Evolutionary conservation across 768 basidiomycete species (phyloP).

Genomic region (Leccinum pellstonianum): DNA sequence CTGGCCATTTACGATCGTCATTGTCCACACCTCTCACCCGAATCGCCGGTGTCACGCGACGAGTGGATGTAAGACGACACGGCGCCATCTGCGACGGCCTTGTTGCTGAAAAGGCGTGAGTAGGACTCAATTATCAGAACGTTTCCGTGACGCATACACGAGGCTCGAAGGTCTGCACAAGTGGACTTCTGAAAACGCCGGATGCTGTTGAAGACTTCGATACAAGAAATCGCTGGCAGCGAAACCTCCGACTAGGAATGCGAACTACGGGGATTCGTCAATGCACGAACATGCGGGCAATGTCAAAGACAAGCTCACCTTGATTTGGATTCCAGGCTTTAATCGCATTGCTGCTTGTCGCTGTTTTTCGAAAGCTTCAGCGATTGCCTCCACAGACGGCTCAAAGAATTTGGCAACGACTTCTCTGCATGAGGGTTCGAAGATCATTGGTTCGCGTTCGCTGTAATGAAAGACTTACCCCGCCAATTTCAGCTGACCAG

Average conservation of each 20-base stretch:
- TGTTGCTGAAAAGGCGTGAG: neutral
- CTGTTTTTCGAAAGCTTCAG: conserved; percentile 34
- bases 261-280: conserved; percentile 20
- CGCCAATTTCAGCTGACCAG: conserved; percentile 36
- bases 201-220: neutral
- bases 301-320: conserved; percentile 1
- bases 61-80: conserved; percentile 36
- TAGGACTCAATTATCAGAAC: neutral
- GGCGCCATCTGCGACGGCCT: neutral
- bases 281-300: neutral
- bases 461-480: conserved; percentile 27
- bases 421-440: conserved; percentile 18
- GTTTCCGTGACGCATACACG: neutral
- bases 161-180: neutral
- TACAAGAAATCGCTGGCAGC: neutral
- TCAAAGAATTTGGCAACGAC: conserved; percentile 42
- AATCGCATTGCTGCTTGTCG: conserved; percentile 15
- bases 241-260: conserved; percentile 10
- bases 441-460: neutral
- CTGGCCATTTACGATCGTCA: too few relatives aligned
- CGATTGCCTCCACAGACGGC: conserved; percentile 38
- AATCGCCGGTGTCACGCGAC: conserved; percentile 27
- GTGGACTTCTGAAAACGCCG: neutral
- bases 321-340: conserved; percentile 27
- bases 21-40: too few relatives aligned